Evolutionary conservation across 805 yeast species (phyloP).

Genomic region (Naumovozyma dairenensis): DNA sequence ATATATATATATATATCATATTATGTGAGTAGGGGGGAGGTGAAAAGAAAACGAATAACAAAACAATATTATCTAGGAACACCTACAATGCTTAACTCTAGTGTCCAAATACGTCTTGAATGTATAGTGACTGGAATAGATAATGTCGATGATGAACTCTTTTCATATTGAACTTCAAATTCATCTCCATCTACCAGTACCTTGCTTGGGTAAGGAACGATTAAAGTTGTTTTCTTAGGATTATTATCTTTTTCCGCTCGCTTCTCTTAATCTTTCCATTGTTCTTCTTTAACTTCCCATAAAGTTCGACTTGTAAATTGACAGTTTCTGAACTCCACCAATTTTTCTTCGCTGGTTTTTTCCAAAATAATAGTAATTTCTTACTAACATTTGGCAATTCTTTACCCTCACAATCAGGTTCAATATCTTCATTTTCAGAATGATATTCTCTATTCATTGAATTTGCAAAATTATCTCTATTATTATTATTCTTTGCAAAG

Average conservation of each 20-base stretch:
- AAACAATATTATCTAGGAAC: too few relatives aligned
- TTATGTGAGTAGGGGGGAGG: too few relatives aligned
- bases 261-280: too few relatives aligned
- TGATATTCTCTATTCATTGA: too few relatives aligned
- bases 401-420: too few relatives aligned
- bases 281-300: conserved; percentile 7
- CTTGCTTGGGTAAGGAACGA: not conserved
- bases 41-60: too few relatives aligned
- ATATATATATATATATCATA: too few relatives aligned
- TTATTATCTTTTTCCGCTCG: not conserved
- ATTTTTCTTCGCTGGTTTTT: conserved; percentile 94
- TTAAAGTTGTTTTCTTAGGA: not conserved
- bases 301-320: conserved; percentile 30
- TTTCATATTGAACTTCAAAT: too few relatives aligned
- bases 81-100: conserved; percentile 81
- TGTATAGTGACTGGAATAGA: conserved; percentile 52
- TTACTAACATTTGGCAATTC: conserved; percentile 32
- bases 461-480: too few relatives aligned
- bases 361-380: conserved; percentile 81
- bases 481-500: too few relatives aligned
- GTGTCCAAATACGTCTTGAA: conserved; percentile 91
- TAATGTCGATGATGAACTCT: conserved; percentile 10
- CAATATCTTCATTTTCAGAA: too few relatives aligned
- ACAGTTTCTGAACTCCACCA: conserved; percentile 77
- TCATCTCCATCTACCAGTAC: not conserved